A percentile compares a stretch with the other conserved stretches of the same genome.
Evolutionary conservation across 2,329 filamentous ascomycete genomes (phyloP).

Genomic region (Diplodia sapinea): DNA sequence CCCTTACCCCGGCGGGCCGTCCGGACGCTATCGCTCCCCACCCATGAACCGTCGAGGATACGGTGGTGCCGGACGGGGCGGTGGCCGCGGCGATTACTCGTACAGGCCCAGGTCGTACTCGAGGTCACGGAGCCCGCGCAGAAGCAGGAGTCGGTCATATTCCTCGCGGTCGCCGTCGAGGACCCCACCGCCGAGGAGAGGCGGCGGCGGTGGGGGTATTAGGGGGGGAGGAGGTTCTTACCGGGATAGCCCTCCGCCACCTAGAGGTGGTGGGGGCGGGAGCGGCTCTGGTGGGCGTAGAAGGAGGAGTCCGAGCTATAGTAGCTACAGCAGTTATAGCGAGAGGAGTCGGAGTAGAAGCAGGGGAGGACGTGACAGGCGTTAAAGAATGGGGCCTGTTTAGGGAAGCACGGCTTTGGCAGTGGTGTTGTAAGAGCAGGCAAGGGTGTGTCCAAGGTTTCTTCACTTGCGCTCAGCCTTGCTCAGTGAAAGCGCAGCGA

Average conservation of each 20-base stretch:
- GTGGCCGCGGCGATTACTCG: constrained; percentile 33
- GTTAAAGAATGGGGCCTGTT: constrained; percentile 33
- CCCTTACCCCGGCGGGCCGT: constrained; percentile 40
- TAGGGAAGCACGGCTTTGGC: not conserved
- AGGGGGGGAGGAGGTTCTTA: constrained; percentile 39
- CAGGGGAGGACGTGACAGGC: constrained; percentile 44
- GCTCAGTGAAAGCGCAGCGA: not conserved
- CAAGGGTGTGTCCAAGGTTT: not conserved
- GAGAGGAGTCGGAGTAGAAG: constrained; percentile 53
- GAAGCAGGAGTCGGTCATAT: constrained; percentile 28
- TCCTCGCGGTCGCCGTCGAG: constrained; percentile 29
- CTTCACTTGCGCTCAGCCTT: not conserved
- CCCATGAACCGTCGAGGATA: constrained; percentile 22
- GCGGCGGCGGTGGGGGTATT: constrained; percentile 42
- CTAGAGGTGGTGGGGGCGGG: constrained; percentile 42
- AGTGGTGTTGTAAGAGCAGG: not conserved
- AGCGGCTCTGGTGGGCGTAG: constrained; percentile 46
- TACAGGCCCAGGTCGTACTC: constrained; percentile 43
- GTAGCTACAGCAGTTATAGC: constrained; percentile 65
- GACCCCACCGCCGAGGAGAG: constrained; percentile 32
- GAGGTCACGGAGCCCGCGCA: constrained; percentile 18
- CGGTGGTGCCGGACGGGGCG: constrained; percentile 8
- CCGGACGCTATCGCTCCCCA: constrained; percentile 29
- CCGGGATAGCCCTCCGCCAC: constrained; percentile 47
- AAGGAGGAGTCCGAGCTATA: constrained; percentile 67